A percentile compares a stretch with the other conserved stretches of the same genome.
Conservation (phyloP, 129 eudicot genomes). For the Helichrysum umbraculigerum region DNA sequence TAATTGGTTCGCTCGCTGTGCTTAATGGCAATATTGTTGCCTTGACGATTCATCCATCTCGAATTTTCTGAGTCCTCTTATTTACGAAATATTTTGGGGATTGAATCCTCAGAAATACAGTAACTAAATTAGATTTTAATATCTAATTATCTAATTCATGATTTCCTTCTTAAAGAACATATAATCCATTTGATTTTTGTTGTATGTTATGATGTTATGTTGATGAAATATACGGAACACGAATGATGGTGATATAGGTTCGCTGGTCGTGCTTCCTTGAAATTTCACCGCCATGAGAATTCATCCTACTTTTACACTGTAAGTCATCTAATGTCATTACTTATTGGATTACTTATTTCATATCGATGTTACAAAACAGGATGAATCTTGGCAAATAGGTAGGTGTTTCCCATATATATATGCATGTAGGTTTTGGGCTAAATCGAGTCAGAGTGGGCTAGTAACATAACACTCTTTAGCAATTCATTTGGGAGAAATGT, state of each 20-base stretch:
- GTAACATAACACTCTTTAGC: neutral
- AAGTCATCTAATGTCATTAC: neutral
- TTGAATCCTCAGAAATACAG: neutral
- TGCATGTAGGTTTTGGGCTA: neutral
- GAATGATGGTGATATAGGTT: neutral
- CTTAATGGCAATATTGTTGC: constrained; percentile 25
- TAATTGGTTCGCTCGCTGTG: constrained; percentile 34
- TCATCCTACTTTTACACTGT: neutral
- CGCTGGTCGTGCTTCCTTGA: neutral
- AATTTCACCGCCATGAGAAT: neutral
- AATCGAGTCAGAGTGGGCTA: neutral
- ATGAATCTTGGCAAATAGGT: neutral
- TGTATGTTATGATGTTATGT: neutral
- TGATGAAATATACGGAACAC: neutral
- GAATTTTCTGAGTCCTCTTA: neutral
- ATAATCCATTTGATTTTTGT: too few species aligned
- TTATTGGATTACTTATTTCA: neutral
- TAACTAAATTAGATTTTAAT: too few species aligned
- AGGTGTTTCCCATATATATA: neutral
- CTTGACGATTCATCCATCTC: constrained; percentile 25
- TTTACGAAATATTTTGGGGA: neutral
- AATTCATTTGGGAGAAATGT: too few species aligned
- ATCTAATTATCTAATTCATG: too few species aligned
- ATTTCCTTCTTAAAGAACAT: too few species aligned
- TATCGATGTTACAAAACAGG: neutral